Conservation (phyloP, 2,329 filamentous ascomycete genomes). For the Akanthomyces uredinophilus region DNA sequence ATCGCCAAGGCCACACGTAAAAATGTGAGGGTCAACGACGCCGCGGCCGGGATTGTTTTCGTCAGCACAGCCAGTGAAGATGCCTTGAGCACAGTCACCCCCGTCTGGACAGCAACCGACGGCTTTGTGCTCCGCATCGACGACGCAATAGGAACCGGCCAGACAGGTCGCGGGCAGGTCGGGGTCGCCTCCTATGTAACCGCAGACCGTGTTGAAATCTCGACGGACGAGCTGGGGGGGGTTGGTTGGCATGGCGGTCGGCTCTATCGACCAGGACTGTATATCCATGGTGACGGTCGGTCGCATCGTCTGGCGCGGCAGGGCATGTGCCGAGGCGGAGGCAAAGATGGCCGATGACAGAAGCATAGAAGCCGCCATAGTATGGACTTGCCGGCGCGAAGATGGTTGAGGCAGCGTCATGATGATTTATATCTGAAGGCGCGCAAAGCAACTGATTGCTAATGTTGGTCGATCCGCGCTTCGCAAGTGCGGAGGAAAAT, state of each 20-base stretch:
- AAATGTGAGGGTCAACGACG: conserved; percentile 51
- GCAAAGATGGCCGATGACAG: conserved; percentile 25
- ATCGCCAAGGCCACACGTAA: conserved; percentile 45
- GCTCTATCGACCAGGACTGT: conserved; percentile 28
- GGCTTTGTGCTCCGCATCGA: conserved; percentile 44
- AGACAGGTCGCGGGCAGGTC: conserved; percentile 52
- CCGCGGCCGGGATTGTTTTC: conserved; percentile 43
- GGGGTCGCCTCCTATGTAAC: conserved; percentile 50
- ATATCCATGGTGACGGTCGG: conserved; percentile 27
- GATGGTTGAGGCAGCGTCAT: not conserved
- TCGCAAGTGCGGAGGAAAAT: not conserved
- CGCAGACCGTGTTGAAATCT: conserved; percentile 51
- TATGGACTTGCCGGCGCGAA: not conserved
- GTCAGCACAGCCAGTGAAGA: conserved; percentile 56
- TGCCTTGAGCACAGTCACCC: conserved; percentile 46
- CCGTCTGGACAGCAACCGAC: conserved; percentile 53
- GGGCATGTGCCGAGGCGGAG: conserved; percentile 23
- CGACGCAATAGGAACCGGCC: conserved; percentile 53
- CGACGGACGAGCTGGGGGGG: conserved; percentile 34
- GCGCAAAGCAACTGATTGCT: not conserved
- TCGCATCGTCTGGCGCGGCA: conserved; percentile 30
- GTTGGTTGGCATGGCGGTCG: conserved; percentile 37
- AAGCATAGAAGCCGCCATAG: conserved; percentile 15
- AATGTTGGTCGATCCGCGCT: not conserved
- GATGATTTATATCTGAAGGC: not conserved